These are phyloP conservation scores for Vitis hybrid DNA, from an alignment of 177 flowering plant species.

Conservation along the genomic window DNA sequence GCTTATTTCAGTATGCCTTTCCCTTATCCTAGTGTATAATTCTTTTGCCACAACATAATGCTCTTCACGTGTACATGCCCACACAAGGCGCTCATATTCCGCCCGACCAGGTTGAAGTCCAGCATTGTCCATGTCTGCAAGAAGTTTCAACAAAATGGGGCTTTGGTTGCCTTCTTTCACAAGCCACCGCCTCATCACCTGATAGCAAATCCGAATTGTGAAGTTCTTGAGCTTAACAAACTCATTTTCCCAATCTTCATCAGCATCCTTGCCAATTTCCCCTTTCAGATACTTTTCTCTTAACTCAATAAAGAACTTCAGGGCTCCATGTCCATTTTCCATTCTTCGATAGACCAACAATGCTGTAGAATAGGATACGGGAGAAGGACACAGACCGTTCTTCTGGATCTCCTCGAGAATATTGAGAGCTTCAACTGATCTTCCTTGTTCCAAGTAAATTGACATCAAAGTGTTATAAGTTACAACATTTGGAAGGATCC, in stretches of 20 bases:
- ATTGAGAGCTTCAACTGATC: slow-evolving; percentile 50
- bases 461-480: slow-evolving; percentile 85
- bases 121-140: slow-evolving; percentile 63
- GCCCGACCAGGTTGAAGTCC: slow-evolving; percentile 47
- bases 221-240: slow-evolving; percentile 64
- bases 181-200: slow-evolving; percentile 88
- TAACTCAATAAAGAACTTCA: slow-evolving; percentile 55
- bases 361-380: slow-evolving; percentile 81
- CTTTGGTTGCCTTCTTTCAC: slow-evolving; percentile 45
- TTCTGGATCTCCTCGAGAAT: slow-evolving; percentile 55
- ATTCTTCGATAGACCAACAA: slow-evolving; percentile 68
- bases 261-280: slow-evolving; percentile 42
- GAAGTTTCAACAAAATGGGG: slow-evolving; percentile 62
- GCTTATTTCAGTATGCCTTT: slow-evolving; percentile 60
- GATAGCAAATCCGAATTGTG: slow-evolving; percentile 65
- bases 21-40: slow-evolving; percentile 70
- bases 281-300: slow-evolving; percentile 62
- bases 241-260: slow-evolving; percentile 67
- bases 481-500: slow-evolving; percentile 65
- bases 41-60: slow-evolving; percentile 78
- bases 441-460: slow-evolving; percentile 63
- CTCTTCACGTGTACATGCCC: slow-evolving; percentile 86
- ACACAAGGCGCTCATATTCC: slow-evolving; percentile 72
- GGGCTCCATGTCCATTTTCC: slow-evolving; percentile 85
- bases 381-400: slow-evolving; percentile 62